phyloP scores from a whole-genome alignment of 2,329 filamentous ascomycete species.

The Penicillium sp. region DNA sequence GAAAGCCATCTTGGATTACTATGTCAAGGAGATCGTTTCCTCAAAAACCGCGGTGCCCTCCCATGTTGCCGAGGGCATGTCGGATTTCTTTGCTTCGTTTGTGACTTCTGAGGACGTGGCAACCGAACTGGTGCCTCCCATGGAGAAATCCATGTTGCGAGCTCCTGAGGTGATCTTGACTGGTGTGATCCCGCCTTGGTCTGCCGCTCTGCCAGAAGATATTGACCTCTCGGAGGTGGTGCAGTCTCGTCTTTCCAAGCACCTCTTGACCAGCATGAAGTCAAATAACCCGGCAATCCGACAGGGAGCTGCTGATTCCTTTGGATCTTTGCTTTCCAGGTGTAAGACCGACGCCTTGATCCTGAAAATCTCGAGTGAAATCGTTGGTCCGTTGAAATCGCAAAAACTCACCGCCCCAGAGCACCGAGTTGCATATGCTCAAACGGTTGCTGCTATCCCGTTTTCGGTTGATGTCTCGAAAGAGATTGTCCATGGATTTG shows the following conservation, averaged over 20 bases:
- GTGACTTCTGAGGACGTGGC: slow-evolving; percentile 73
- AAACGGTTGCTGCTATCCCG: slow-evolving; percentile 72
- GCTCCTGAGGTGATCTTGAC: slow-evolving; percentile 87
- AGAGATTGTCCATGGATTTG: slow-evolving; percentile 69
- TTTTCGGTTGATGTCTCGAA: slow-evolving; percentile 65
- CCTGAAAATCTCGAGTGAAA: slow-evolving; percentile 73
- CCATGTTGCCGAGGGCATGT: slow-evolving; percentile 73
- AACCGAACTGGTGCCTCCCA: slow-evolving; percentile 73
- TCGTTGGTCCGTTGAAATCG: slow-evolving; percentile 76
- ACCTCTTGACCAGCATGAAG: slow-evolving; percentile 85
- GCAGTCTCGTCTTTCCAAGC: slow-evolving; percentile 75
- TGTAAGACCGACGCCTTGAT: slow-evolving; percentile 64
- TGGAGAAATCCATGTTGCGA: slow-evolving; percentile 87
- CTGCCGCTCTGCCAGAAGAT: slow-evolving; percentile 68
- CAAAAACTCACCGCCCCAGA: slow-evolving; percentile 85
- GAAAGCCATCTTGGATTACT: slow-evolving; percentile 77
- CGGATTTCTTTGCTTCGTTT: slow-evolving; percentile 82
- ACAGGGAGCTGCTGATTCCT: slow-evolving; percentile 73
- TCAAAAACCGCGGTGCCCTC: slow-evolving; percentile 72
- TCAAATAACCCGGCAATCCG: slow-evolving; percentile 83
- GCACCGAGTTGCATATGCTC: slow-evolving; percentile 79
- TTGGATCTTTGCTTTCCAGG: slow-evolving; percentile 68
- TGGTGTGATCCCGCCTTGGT: slow-evolving; percentile 74
- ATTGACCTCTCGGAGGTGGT: slow-evolving; percentile 81
- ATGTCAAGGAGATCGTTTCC: slow-evolving; percentile 79